A percentile compares a stretch with the other conserved stretches of the same genome.
Evolutionary conservation across 2,329 filamentous ascomycete species (phyloP).

Genomic region (Scytalidium lignicola): DNA sequence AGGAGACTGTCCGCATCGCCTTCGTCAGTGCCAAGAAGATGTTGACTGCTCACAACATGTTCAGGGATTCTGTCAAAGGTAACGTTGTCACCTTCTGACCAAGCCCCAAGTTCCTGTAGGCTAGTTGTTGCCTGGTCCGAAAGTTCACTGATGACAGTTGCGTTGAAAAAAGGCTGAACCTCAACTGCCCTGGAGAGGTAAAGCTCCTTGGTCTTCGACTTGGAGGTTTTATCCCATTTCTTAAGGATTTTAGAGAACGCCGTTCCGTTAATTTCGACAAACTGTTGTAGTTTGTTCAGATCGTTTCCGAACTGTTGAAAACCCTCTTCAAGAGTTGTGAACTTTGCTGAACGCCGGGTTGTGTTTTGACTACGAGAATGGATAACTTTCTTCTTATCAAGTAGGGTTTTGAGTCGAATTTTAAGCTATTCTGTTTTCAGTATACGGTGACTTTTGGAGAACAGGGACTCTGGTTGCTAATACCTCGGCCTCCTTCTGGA

Average conservation of each 20-base stretch:
- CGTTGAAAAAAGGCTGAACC: slow-evolving; percentile 97
- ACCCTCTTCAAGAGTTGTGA: slow-evolving; percentile 91
- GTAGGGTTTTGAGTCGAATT: slow-evolving; percentile 81
- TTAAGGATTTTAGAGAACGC: slow-evolving; percentile 98
- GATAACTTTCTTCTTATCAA: slow-evolving; percentile 92
- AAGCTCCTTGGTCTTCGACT: slow-evolving; percentile 96
- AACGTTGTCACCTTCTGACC: slow-evolving; percentile 94
- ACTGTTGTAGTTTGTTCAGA: slow-evolving; percentile 95
- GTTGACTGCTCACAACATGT: slow-evolving; percentile 61
- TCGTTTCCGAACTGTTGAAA: slow-evolving; percentile 97
- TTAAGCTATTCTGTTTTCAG: slow-evolving; percentile 61
- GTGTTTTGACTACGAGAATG: slow-evolving; percentile 71
- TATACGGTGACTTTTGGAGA: slow-evolving; percentile 1
- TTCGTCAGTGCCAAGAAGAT: slow-evolving; percentile 71
- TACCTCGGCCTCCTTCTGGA: slow-evolving; percentile 97
- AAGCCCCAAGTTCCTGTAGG: slow-evolving; percentile 87
- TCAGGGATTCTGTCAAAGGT: slow-evolving; percentile 62
- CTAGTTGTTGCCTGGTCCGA: slow-evolving; percentile 98
- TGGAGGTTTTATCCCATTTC: slow-evolving; percentile 99
- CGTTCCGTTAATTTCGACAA: slow-evolving; percentile 96
- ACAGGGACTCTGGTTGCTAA: slow-evolving; percentile 24
- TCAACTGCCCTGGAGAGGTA: slow-evolving; percentile 95
- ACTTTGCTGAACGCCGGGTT: slow-evolving; percentile 86
- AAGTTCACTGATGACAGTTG: slow-evolving; percentile 91
- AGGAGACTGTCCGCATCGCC: slow-evolving; percentile 85